Base-by-base conservation (phyloP, 305 asterid species). In the Fraxinus greggii region DNA sequence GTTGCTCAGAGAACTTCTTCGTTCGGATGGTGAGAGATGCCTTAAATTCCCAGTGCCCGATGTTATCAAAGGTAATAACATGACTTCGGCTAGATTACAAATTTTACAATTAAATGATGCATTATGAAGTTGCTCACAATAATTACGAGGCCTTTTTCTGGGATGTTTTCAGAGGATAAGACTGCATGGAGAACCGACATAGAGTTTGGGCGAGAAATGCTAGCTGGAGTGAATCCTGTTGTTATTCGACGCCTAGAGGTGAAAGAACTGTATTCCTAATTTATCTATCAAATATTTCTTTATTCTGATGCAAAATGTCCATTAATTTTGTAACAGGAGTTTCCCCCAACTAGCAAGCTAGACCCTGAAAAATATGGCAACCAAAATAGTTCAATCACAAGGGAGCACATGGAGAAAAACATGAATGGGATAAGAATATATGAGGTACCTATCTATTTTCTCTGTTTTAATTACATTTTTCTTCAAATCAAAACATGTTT, bases 171-270 rank as follows among this genome's bases (percentile, higher is more conserved):
- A 91, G 95, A 77, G 87, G 88, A 88, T 83, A 83, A 72, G 79
- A 86, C 92, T 9, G 92, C 92, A 5, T 91, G 95, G 95, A 90
- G 95, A 81, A 90, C 93, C 0, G 95, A 91, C 33, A 90, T 87
- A 80, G 95, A 91, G 82, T 91, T 91, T 19, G 93, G 88, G 75
- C 61, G 95, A 80, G 95, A 91, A 82, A 89, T 91, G 93, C 87
- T 91, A 4, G 93, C 95, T 33, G 95, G 95, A 84, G 89, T 90
- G 72, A 91, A 91, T 86, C 95, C 95, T 54, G 93, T 90, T 31
- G 9, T 86, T 65, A 90, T 91, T 76, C 86, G 73, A 26, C 87
- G 88, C 42, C 90, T 91, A 35, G 81, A 81, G 90, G 94, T 89
- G 84, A 33, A 12, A 1, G 7, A 54, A 51, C 69, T 1, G 3